Evolutionary conservation across 176 grass and related monocot species (phyloP).

Genomic region (Paspalum vaginatum): DNA sequence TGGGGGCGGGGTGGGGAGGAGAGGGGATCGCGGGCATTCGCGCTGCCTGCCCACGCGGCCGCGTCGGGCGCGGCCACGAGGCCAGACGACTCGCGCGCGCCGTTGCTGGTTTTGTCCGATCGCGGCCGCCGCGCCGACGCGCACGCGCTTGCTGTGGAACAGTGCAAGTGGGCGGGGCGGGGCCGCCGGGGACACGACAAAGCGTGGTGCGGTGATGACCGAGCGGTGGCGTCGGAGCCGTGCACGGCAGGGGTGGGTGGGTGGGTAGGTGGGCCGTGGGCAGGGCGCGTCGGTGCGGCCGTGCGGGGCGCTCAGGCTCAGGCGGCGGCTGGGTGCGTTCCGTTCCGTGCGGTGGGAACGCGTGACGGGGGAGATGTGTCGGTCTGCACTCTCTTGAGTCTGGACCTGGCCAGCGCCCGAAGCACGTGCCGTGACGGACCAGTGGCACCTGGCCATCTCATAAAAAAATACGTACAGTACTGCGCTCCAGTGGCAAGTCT

Average conservation of each 20-base stretch:
- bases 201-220: background rate
- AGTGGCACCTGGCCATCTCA: too few species aligned
- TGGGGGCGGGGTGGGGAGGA: background rate
- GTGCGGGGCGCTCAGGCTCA: background rate
- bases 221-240: background rate
- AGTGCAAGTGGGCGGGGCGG: background rate
- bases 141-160: background rate
- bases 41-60: background rate
- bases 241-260: background rate
- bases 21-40: background rate
- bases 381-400: background rate
- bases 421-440: too few species aligned
- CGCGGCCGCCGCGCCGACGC: background rate
- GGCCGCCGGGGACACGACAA: background rate
- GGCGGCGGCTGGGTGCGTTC: background rate
- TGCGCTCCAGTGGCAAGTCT: too few species aligned
- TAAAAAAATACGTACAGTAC: too few species aligned
- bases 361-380: background rate
- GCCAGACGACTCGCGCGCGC: background rate
- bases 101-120: background rate
- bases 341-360: background rate
- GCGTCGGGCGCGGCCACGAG: too few species aligned
- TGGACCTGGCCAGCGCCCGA: background rate
- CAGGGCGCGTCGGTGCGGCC: slow-evolving; percentile 7
- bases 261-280: background rate